These are phyloP conservation scores for Populus euphratica DNA, from an alignment of 345 rosid genomes.

Conservation along the genomic window DNA sequence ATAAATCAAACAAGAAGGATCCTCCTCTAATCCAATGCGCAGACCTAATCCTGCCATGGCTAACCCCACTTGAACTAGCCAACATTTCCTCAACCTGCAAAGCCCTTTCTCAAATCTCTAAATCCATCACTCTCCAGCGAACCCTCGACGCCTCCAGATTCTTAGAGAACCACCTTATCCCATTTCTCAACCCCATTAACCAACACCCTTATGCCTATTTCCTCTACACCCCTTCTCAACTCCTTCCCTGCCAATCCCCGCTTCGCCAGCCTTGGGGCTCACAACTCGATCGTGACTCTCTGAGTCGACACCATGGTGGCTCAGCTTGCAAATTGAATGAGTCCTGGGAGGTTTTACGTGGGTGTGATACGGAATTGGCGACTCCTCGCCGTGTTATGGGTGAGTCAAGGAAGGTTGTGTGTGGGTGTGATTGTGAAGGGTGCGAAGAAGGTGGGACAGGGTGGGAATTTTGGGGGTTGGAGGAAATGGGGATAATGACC, in stretches of 20 bases:
- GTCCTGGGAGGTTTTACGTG: conserved; percentile 13
- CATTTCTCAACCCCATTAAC: conserved; percentile 41
- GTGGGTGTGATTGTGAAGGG: conserved; percentile 34
- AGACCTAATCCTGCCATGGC: conserved; percentile 60
- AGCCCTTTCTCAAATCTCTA: conserved; percentile 36
- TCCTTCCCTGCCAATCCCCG: conserved; percentile 33
- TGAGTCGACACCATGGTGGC: conserved; percentile 1
- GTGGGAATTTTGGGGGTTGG: conserved; percentile 34
- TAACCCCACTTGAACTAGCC: conserved; percentile 59
- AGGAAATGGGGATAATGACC: conserved; percentile 28
- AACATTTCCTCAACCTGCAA: conserved; percentile 50
- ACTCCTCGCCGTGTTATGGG: neutral
- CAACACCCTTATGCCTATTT: conserved; percentile 51
- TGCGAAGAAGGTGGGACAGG: conserved; percentile 39
- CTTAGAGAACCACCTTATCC: conserved; percentile 48
- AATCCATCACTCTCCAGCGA: conserved; percentile 43
- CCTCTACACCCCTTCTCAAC: conserved; percentile 58
- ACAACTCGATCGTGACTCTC: neutral
- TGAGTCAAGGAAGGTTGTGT: neutral
- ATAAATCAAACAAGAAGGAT: neutral
- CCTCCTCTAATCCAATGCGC: conserved; percentile 34
- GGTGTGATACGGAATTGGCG: conserved; percentile 21
- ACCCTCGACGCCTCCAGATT: conserved; percentile 65
- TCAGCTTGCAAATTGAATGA: neutral
- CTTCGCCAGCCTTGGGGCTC: conserved; percentile 62